phyloP scores from a whole-genome alignment of 78 protist genomes.

The slime mould (Dictyostelium discoideum) region DNA sequence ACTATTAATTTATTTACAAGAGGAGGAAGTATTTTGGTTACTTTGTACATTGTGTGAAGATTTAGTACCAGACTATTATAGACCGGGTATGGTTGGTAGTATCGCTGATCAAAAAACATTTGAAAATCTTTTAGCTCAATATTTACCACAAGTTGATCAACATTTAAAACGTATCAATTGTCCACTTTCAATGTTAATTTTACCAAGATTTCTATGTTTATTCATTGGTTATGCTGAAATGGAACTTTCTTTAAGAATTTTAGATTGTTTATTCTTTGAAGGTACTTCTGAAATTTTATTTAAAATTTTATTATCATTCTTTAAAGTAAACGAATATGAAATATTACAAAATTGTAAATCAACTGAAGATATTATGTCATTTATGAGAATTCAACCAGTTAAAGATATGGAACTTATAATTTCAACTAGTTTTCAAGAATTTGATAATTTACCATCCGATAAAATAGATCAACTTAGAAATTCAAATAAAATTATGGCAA shows the following conservation, averaged over 20 bases:
- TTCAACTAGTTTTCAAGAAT: neutral
- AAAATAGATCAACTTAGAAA: conserved; percentile 66
- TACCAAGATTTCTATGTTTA: conserved; percentile 81
- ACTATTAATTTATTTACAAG: conserved; percentile 38
- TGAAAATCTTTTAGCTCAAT: conserved; percentile 11
- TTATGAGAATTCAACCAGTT: neutral
- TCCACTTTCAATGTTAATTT: conserved; percentile 32
- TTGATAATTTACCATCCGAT: conserved; percentile 45
- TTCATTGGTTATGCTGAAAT: conserved; percentile 56
- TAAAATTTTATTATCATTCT: conserved; percentile 39
- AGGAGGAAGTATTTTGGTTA: conserved; percentile 82
- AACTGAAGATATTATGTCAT: conserved; percentile 34
- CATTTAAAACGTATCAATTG: conserved; percentile 45
- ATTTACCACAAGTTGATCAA: conserved; percentile 13
- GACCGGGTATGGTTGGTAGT: conserved; percentile 77
- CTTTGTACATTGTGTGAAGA: conserved; percentile 57
- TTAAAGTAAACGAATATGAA: conserved; percentile 6
- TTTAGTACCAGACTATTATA: conserved; percentile 72
- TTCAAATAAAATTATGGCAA: conserved; percentile 68
- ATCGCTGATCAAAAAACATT: conserved; percentile 81
- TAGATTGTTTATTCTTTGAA: conserved; percentile 76
- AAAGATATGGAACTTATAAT: neutral
- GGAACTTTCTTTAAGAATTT: conserved; percentile 51
- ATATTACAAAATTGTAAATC: conserved; percentile 32
- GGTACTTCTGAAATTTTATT: conserved; percentile 57